phyloP scores from a whole-genome alignment of 441 rosid species.

The Croton setiger region DNA sequence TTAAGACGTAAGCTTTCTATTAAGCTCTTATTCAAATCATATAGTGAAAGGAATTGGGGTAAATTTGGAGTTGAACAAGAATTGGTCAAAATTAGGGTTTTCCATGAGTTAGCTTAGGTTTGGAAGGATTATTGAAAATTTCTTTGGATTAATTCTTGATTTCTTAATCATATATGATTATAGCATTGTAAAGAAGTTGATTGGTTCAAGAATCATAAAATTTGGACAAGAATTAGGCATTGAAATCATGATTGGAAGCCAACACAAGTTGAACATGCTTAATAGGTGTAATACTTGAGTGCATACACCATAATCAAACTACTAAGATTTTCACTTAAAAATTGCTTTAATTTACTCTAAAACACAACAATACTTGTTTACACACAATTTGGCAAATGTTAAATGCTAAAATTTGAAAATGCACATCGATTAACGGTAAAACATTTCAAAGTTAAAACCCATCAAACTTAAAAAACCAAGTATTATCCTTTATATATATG shows the following conservation, averaged over 20 bases:
- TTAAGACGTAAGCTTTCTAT: slow-evolving; percentile 44
- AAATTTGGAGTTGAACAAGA: slow-evolving; percentile 27
- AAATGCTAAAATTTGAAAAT: too few relatives aligned
- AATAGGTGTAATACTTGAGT: too few relatives aligned
- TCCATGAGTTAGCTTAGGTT: slow-evolving; percentile 20
- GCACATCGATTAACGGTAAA: too few relatives aligned
- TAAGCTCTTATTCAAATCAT: slow-evolving; percentile 8
- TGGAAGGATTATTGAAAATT: slow-evolving; percentile 11
- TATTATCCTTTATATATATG: too few relatives aligned
- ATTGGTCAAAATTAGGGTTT: slow-evolving; percentile 44
- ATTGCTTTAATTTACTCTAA: too few relatives aligned
- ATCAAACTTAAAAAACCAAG: too few relatives aligned
- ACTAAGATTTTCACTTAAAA: too few relatives aligned
- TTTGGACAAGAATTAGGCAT: slow-evolving; percentile 22
- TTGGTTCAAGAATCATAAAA: slow-evolving; percentile 28
- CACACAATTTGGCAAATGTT: too few relatives aligned
- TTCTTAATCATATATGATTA: slow-evolving; percentile 4
- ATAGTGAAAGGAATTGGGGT: slow-evolving; percentile 9
- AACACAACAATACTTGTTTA: too few relatives aligned
- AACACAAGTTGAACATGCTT: slow-evolving; percentile 34
- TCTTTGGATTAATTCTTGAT: slow-evolving; percentile 11
- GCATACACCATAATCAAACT: too few relatives aligned
- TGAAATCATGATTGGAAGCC: slow-evolving; percentile 12
- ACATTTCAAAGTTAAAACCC: too few relatives aligned
- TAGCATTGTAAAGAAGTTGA: slow-evolving; percentile 26